Base-by-base conservation (phyloP, 2,329 filamentous ascomycete genomes). In the Pyricularia sp. region DNA sequence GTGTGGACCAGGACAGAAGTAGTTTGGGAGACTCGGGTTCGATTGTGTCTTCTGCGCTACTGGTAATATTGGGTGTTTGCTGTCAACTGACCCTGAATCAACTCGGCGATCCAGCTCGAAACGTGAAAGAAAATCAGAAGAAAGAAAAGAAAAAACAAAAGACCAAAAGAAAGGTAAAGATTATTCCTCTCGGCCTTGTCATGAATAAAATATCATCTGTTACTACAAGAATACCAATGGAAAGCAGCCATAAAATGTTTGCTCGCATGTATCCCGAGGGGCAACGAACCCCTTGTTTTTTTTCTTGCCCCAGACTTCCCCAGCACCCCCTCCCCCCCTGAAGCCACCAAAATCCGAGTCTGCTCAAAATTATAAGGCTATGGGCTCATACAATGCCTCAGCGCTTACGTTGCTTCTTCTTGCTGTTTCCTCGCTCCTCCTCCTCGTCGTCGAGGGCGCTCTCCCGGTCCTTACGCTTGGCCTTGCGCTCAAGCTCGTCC, bases 401-500 rank as follows among this genome's bases (percentile, higher is more conserved):
- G 72, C 81, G 80, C 84, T 79, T 86, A 79, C 83, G 86, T 88
- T 82, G 88, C 88, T 83, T 89, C 86, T 88, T 93, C 88, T 85
- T 90, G 83, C 73, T 83, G 83, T 82, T 87, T 67, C 91, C 70
- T 78, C 31, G 30, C 17, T 68, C 66, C n/a, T 68, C 66, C 72
- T 93, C 91, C 73, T 97, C 93, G 81, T 92, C 93, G 71, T 94
- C 92, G 70, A 92, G 81, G 0, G 79, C 82, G 68, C 78, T 79
- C 77, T 88, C 90, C 65, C 90, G 85, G 79, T 94, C 94, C 75
- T 92, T 88, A 80, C 94, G 93, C 82, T 90, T 92, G 3, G 90
- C 94, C 83, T 97, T 97, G 79, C 90, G 90, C 82, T 97, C 94
- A 70, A 97, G 78, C 79, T 96, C 93, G 77, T 98, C 94, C 94